Conservation (phyloP, 305 asterid species). For the Fraxinus latifolia region DNA sequence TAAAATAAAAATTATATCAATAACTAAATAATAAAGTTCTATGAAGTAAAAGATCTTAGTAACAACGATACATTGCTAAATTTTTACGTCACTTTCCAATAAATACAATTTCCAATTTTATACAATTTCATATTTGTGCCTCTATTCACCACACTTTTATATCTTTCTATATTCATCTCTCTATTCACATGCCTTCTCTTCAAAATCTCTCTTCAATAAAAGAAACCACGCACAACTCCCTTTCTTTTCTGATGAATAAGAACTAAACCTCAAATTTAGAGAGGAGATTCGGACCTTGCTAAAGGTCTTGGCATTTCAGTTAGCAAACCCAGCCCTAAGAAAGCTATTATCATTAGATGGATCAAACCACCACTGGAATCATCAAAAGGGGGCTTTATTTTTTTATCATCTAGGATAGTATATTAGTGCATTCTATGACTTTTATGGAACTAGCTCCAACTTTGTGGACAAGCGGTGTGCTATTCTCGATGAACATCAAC, state of each 20-base stretch:
- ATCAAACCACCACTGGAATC: background rate
- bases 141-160: background rate
- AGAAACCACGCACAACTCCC: background rate
- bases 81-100: background rate
- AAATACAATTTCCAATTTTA: background rate
- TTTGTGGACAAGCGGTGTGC: background rate
- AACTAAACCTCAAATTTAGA: background rate
- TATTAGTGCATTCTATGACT: background rate
- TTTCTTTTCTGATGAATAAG: background rate
- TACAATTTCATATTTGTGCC: background rate
- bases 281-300: background rate
- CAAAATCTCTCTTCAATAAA: background rate
- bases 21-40: background rate
- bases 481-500: background rate
- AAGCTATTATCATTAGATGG: background rate
- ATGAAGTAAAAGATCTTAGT: background rate
- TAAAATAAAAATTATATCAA: background rate
- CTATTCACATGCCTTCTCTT: background rate
- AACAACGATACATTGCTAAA: background rate
- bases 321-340: background rate
- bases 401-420: background rate
- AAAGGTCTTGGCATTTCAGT: background rate
- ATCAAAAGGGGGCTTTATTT: background rate
- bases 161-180: background rate
- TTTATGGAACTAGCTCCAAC: background rate